Evolutionary conservation across 352 stramenopile species (phyloP).

Genomic region (Saprolegnia diclina): DNA sequence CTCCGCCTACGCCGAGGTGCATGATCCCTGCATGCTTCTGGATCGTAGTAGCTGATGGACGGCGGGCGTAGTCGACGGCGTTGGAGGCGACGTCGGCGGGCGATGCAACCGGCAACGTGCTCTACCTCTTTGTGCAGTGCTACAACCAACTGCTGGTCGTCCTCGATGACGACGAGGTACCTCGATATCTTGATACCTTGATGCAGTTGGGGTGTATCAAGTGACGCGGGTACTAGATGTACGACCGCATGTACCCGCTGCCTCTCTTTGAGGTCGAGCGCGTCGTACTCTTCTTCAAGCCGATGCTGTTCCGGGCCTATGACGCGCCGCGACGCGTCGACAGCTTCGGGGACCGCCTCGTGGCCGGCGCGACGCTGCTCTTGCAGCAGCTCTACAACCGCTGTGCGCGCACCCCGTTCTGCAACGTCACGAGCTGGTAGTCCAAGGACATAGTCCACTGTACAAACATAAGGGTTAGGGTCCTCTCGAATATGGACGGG

Average conservation of each 20-base stretch:
- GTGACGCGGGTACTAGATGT: slow-evolving; percentile 41
- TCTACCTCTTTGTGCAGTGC: slow-evolving; percentile 50
- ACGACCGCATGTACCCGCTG: slow-evolving; percentile 54
- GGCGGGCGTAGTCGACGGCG: slow-evolving; percentile 40
- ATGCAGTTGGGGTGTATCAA: slow-evolving; percentile 14
- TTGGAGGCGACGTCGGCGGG: slow-evolving; percentile 36
- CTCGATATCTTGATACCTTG: background rate
- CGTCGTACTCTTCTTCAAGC: slow-evolving; percentile 52
- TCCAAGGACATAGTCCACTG: too few species aligned
- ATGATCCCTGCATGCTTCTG: background rate
- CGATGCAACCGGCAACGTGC: slow-evolving; percentile 43
- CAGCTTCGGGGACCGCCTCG: slow-evolving; percentile 49
- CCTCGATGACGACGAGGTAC: slow-evolving; percentile 65
- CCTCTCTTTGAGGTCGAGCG: slow-evolving; percentile 62
- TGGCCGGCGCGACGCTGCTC: slow-evolving; percentile 50
- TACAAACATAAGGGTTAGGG: slow-evolving; percentile 32
- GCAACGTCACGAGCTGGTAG: slow-evolving; percentile 70
- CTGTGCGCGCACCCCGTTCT: slow-evolving; percentile 62
- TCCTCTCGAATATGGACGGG: slow-evolving; percentile 49
- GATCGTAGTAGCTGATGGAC: background rate
- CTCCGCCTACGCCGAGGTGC: slow-evolving; percentile 50
- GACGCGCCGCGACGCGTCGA: slow-evolving; percentile 37
- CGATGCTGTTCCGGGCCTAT: slow-evolving; percentile 49
- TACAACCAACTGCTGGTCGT: slow-evolving; percentile 64
- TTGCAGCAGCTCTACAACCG: slow-evolving; percentile 62